phyloP scores from a whole-genome alignment of 139 green algal genomes.

The Pseudopediastrum boryanum region DNA sequence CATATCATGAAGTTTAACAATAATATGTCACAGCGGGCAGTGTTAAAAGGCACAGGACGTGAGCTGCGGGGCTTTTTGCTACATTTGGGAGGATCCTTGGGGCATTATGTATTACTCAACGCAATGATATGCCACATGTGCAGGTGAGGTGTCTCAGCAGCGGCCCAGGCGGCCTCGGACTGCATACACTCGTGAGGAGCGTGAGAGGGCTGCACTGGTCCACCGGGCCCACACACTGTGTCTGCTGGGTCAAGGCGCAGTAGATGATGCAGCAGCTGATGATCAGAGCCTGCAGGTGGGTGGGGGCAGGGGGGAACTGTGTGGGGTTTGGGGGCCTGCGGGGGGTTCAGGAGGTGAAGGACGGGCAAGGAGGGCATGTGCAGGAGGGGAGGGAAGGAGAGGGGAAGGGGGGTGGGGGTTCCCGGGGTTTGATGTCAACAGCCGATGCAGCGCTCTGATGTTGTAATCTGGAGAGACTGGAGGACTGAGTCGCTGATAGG shows the following conservation, averaged over 20 bases:
- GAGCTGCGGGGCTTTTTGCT: not conserved
- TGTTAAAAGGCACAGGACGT: not conserved
- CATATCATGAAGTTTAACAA: not conserved
- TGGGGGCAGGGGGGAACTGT: not conserved
- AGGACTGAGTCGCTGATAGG: too few species aligned
- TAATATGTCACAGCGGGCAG: not conserved
- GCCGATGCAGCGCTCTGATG: too few species aligned
- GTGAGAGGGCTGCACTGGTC: conserved; percentile 35
- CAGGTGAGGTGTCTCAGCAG: too few species aligned
- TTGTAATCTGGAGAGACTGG: too few species aligned
- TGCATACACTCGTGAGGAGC: not conserved
- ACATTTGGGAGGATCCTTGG: too few species aligned
- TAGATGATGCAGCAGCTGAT: conserved; percentile 61
- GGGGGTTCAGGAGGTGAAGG: not conserved
- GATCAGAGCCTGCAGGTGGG: conserved; percentile 66
- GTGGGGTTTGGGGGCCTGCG: too few species aligned
- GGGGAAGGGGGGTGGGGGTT: not conserved
- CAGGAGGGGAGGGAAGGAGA: not conserved
- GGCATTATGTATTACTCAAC: too few species aligned
- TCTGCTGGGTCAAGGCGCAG: conserved; percentile 59
- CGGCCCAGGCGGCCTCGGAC: too few species aligned
- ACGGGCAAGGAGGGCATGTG: not conserved
- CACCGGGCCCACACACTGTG: conserved; percentile 71
- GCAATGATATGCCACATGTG: too few species aligned
- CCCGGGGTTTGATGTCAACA: not conserved